phyloP scores from a whole-genome alignment of 1,139 yeast genomes.

The Candida pseudoviswanathii region DNA sequence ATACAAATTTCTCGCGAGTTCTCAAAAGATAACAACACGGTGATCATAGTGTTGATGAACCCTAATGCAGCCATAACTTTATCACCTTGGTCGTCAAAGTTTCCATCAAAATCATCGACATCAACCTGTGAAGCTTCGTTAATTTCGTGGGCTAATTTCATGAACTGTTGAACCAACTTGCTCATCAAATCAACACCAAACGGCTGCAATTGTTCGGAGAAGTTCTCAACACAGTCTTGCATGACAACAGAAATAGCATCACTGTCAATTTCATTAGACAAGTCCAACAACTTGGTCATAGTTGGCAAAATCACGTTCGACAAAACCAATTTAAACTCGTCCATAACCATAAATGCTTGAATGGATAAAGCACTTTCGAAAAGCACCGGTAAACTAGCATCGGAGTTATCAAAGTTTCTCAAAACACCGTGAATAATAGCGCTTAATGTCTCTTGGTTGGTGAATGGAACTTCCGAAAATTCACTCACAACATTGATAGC shows the following conservation, averaged over 20 bases:
- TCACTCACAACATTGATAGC: constrained; percentile 77
- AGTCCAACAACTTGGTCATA: constrained; percentile 74
- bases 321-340: constrained; percentile 67
- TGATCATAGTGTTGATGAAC: constrained; percentile 80
- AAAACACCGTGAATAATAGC: constrained; percentile 69
- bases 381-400: constrained; percentile 69
- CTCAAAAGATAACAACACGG: constrained; percentile 85
- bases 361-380: constrained; percentile 84
- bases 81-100: constrained; percentile 59
- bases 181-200: constrained; percentile 87
- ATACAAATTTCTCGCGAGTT: constrained; percentile 68
- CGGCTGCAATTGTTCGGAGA: constrained; percentile 87
- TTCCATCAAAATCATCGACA: constrained; percentile 45
- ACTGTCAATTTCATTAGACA: constrained; percentile 82
- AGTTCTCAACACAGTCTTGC: constrained; percentile 94
- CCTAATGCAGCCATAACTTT: constrained; percentile 90
- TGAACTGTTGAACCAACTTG: constrained; percentile 77
- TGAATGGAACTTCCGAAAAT: constrained; percentile 65
- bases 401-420: constrained; percentile 49
- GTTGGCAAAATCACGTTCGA: constrained; percentile 73
- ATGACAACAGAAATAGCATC: constrained; percentile 88
- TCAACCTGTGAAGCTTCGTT: constrained; percentile 60
- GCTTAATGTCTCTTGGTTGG: constrained; percentile 50
- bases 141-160: constrained; percentile 71
- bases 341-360: constrained; percentile 72